phyloP scores from a whole-genome alignment of 129 eudicot species.

The Flaveria trinervia region DNA sequence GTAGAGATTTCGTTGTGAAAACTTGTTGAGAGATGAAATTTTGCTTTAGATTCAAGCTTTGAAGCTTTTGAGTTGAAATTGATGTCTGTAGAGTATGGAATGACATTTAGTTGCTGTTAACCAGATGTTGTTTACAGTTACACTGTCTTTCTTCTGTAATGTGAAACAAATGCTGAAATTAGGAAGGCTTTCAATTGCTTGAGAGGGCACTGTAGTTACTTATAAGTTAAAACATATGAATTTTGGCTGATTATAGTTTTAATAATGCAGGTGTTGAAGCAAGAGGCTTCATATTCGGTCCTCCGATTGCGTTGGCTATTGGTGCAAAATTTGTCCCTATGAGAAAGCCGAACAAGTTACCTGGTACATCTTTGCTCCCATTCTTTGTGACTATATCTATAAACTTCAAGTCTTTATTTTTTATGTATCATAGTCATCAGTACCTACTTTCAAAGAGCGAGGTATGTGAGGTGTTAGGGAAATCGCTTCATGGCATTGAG shows the following conservation, averaged over 20 bases:
- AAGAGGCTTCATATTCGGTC: conserved; percentile 3
- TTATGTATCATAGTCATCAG: too few species aligned
- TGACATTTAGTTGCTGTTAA: neutral
- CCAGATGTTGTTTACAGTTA: neutral
- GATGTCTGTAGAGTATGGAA: neutral
- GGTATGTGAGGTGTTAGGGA: neutral
- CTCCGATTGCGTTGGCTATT: conserved; percentile 50
- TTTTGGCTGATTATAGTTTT: neutral
- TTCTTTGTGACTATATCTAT: neutral
- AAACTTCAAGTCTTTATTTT: neutral
- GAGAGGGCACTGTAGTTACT: neutral
- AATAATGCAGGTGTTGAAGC: conserved; percentile 12
- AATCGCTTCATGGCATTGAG: neutral
- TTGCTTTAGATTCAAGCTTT: neutral
- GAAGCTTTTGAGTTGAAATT: neutral
- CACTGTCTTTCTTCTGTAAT: neutral
- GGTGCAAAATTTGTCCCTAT: conserved; percentile 81
- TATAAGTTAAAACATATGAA: neutral
- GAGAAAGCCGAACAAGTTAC: conserved; percentile 74
- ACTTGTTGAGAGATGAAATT: neutral
- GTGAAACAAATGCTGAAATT: neutral
- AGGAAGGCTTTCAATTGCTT: neutral
- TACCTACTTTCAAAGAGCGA: too few species aligned
- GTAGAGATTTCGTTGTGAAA: neutral
- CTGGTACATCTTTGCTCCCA: conserved; percentile 43